A percentile compares a stretch with the other conserved stretches of the same genome.
Evolutionary conservation across 1,284 basidiomycete species (phyloP).

Genomic region (Cryptococcus sp.): DNA sequence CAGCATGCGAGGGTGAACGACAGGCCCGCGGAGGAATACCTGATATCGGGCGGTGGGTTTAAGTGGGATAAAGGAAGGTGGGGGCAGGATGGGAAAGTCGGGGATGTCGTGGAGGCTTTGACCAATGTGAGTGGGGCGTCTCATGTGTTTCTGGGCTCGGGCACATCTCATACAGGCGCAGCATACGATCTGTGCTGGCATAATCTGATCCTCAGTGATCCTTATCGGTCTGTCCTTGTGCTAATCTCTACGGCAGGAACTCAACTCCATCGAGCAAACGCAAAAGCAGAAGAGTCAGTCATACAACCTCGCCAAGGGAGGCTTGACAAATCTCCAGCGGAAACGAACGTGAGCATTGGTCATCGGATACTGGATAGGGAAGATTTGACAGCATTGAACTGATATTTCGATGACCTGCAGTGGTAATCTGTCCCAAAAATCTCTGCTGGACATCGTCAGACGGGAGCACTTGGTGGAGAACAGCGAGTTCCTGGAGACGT

Average conservation of each 20-base stretch:
- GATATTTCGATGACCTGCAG: slow-evolving; percentile 55
- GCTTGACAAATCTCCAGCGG: slow-evolving; percentile 87
- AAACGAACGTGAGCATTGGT: slow-evolving; percentile 75
- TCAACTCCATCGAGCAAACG: slow-evolving; percentile 82
- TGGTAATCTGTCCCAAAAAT: slow-evolving; percentile 89
- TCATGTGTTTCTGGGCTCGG: too few species aligned
- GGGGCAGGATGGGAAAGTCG: slow-evolving; percentile 20
- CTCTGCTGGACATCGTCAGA: slow-evolving; percentile 81
- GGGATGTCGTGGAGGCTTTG: slow-evolving; percentile 67
- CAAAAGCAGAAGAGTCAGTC: slow-evolving; percentile 87
- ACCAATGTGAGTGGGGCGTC: slow-evolving; percentile 77
- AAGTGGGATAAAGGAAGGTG: slow-evolving; percentile 25
- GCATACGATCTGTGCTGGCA: neutral
- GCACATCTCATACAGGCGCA: neutral
- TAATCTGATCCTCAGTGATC: neutral
- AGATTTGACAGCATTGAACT: neutral
- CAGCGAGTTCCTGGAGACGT: slow-evolving; percentile 91
- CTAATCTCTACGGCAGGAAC: slow-evolving; percentile 66
- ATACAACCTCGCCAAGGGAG: slow-evolving; percentile 94
- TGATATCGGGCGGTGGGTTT: slow-evolving; percentile 58
- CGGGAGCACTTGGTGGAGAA: slow-evolving; percentile 72
- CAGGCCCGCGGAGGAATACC: slow-evolving; percentile 74
- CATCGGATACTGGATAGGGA: neutral
- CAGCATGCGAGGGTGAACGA: slow-evolving; percentile 81
- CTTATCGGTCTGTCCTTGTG: neutral